Evolutionary conservation across 2,329 filamentous ascomycete genomes (phyloP).

Genomic region (Fusarium transvaalense): DNA sequence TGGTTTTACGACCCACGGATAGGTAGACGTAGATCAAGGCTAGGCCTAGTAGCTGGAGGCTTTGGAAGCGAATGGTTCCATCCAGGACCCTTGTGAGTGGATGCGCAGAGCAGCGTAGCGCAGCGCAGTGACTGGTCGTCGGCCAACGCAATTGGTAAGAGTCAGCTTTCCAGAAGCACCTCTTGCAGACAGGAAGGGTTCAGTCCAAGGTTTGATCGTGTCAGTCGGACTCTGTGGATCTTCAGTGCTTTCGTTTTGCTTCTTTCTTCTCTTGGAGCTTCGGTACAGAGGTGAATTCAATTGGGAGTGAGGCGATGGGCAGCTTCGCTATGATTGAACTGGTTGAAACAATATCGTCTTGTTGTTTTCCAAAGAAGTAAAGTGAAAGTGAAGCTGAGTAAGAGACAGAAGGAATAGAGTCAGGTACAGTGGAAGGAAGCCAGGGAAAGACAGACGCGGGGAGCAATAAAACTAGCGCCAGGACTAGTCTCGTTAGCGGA

Average conservation of each 20-base stretch:
- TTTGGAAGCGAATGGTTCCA: conserved; percentile 48
- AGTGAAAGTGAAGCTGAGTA: conserved; percentile 4
- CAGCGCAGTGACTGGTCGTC: conserved; percentile 16
- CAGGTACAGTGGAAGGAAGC: conserved; percentile 9
- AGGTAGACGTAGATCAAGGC: conserved; percentile 39
- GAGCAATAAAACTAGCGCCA: conserved; percentile 45
- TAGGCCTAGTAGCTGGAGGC: conserved; percentile 33
- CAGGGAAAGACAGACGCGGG: conserved; percentile 46
- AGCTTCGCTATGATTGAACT: background rate
- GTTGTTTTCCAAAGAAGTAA: conserved; percentile 15
- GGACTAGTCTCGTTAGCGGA: conserved; percentile 45
- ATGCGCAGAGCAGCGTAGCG: conserved; percentile 20
- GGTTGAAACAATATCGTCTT: background rate
- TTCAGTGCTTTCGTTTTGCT: conserved; percentile 1
- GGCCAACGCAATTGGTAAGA: conserved; percentile 18
- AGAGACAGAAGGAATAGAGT: conserved; percentile 27
- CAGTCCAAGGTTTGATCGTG: background rate
- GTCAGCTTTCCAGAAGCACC: conserved; percentile 24
- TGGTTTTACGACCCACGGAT: conserved; percentile 46
- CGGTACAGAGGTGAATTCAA: background rate
- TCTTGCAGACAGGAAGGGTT: conserved; percentile 24
- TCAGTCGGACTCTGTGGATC: background rate
- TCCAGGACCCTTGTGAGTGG: conserved; percentile 44
- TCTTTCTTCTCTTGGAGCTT: background rate
- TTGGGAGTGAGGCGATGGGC: too few species aligned